Conservation (phyloP, 805 yeast genomes). For the Saturnispora diversa region DNA sequence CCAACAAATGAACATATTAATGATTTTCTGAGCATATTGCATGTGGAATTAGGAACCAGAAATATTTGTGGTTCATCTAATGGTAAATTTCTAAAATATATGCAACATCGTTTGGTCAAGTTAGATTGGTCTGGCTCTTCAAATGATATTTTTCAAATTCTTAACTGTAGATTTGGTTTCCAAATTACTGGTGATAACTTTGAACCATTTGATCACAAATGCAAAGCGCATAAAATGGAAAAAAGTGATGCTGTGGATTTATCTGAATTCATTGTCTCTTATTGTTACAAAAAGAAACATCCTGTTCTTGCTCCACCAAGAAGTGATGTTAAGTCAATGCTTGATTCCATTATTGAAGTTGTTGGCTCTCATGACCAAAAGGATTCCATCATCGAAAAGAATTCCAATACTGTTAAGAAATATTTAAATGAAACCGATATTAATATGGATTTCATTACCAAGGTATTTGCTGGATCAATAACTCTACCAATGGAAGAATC, state of each 20-base stretch:
- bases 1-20: conserved; percentile 25
- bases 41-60: conserved; percentile 63
- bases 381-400: conserved; percentile 37
- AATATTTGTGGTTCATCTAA: conserved; percentile 59
- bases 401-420: conserved; percentile 36
- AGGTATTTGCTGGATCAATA: conserved; percentile 45
- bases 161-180: conserved; percentile 73
- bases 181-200: conserved; percentile 50
- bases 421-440: conserved; percentile 40
- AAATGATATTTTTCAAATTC: conserved; percentile 63
- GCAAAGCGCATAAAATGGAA: conserved; percentile 35
- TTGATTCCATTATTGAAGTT: conserved; percentile 65
- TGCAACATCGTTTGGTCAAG: conserved; percentile 45
- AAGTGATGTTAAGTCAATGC: conserved; percentile 60
- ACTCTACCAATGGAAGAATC: conserved; percentile 25
- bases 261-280: conserved; percentile 42
- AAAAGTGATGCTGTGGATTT: conserved; percentile 30
- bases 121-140: conserved; percentile 43
- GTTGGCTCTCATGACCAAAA: conserved; percentile 56
- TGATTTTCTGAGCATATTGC: conserved; percentile 52
- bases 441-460: conserved; percentile 37
- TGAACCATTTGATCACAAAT: conserved; percentile 59
- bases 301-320: conserved; percentile 54
- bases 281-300: conserved; percentile 48
- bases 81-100: conserved; percentile 54